Evolutionary conservation across 2,329 filamentous ascomycete species (phyloP).

Genomic region (Beauveria pseudobassiana): DNA sequence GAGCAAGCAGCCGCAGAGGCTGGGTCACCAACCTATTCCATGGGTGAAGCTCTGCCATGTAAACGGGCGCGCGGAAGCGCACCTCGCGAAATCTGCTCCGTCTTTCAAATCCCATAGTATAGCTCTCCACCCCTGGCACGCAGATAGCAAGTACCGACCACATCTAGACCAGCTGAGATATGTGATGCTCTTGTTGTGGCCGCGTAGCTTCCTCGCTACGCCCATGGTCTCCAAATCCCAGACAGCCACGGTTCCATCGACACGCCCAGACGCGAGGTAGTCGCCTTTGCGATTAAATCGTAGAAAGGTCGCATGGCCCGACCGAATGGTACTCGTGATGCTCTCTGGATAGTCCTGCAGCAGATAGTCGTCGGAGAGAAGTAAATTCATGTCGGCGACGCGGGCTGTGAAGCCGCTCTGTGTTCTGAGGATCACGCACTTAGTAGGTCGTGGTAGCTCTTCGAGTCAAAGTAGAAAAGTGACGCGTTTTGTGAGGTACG

Average conservation of each 20-base stretch:
- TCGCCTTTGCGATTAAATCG: constrained; percentile 94
- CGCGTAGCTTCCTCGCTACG: constrained; percentile 85
- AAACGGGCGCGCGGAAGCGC: constrained; percentile 86
- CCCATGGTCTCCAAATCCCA: constrained; percentile 98
- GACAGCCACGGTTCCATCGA: constrained; percentile 89
- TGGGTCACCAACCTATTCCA: constrained; percentile 61
- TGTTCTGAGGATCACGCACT: not conserved
- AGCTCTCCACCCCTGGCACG: constrained; percentile 93
- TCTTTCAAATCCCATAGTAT: constrained; percentile 85
- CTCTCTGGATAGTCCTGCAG: constrained; percentile 82
- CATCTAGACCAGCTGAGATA: constrained; percentile 92
- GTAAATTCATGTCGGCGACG: constrained; percentile 43
- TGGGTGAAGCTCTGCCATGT: constrained; percentile 92
- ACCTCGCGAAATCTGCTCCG: constrained; percentile 69
- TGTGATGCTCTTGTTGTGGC: constrained; percentile 89
- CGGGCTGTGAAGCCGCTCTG: not conserved
- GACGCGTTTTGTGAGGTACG: not conserved
- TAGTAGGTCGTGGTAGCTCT: not conserved
- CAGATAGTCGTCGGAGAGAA: constrained; percentile 56
- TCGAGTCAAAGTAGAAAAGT: not conserved
- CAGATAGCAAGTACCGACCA: constrained; percentile 83
- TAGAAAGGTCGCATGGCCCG: constrained; percentile 56
- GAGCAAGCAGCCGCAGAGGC: not conserved
- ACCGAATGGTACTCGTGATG: constrained; percentile 78
- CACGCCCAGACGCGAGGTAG: constrained; percentile 86